Percentiles rank a stretch among this genome's conserved stretches.
Conservation (phyloP, 208 protist genomes). For the Crithidia expoeki region DNA sequence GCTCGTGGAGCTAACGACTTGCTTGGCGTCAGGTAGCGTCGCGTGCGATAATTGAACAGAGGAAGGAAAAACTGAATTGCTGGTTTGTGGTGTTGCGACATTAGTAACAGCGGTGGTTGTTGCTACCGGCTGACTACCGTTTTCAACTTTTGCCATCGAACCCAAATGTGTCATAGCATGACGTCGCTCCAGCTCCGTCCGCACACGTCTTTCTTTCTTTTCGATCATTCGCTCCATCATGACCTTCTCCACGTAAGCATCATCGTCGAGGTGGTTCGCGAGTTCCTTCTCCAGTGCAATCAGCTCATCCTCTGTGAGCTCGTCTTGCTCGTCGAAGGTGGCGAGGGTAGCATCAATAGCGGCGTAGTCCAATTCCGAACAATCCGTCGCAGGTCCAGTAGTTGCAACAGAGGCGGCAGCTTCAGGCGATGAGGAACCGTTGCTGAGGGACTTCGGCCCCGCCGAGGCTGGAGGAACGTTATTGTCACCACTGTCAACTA, state of each 20-base stretch:
- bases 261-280: slow-evolving; percentile 69
- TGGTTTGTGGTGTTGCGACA: too few species aligned
- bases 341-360: slow-evolving; percentile 38
- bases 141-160: too few species aligned
- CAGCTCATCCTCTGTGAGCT: slow-evolving; percentile 84
- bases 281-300: slow-evolving; percentile 75
- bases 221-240: slow-evolving; percentile 83
- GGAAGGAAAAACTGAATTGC: too few species aligned
- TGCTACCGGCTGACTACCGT: too few species aligned
- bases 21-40: neutral
- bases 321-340: slow-evolving; percentile 77
- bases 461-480: neutral
- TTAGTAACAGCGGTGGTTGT: too few species aligned
- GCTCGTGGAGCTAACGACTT: neutral
- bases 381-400: neutral
- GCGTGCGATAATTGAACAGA: neutral
- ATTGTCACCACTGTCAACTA: neutral
- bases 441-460: too few species aligned
- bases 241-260: slow-evolving; percentile 71
- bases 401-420: neutral
- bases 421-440: neutral
- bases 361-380: slow-evolving; percentile 12
- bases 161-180: too few species aligned
- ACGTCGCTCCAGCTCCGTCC: slow-evolving; percentile 42
- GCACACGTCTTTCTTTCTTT: slow-evolving; percentile 81